Evolutionary conservation across 169 alveolate genomes (phyloP).

Genomic region (Pseudocohnilembus persalinus): DNA sequence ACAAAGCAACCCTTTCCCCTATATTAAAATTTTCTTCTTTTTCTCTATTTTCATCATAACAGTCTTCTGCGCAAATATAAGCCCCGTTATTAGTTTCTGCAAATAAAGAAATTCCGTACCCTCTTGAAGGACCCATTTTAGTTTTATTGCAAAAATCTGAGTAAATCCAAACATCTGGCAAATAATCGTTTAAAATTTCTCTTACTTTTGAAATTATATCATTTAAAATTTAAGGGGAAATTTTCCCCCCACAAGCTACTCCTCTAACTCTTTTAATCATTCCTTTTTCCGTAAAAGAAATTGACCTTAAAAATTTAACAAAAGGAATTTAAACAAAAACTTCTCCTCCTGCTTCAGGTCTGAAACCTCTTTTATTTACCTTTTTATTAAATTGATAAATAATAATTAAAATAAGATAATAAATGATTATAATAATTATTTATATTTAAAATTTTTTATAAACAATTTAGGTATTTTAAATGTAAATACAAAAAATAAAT

Average conservation of each 20-base stretch:
- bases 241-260: constrained; percentile 61
- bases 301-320: constrained; percentile 60
- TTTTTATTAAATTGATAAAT: too few relatives aligned
- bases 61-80: constrained; percentile 60
- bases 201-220: constrained; percentile 65
- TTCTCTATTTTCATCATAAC: constrained; percentile 47
- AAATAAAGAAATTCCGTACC: constrained; percentile 72
- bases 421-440: too few relatives aligned
- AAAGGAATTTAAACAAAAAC: constrained; percentile 56
- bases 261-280: constrained; percentile 78
- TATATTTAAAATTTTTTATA: too few relatives aligned
- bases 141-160: constrained; percentile 68
- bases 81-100: constrained; percentile 78
- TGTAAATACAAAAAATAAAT: too few relatives aligned
- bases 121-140: constrained; percentile 56
- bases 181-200: constrained; percentile 74
- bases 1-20: constrained; percentile 64
- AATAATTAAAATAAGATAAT: too few relatives aligned
- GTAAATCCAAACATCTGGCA: constrained; percentile 85
- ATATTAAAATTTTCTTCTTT: constrained; percentile 43
- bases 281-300: constrained; percentile 70
- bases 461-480: too few relatives aligned
- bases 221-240: constrained; percentile 61
- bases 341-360: constrained; percentile 71
- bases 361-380: constrained; percentile 66